These are phyloP conservation scores for Gardenia jasminoides DNA, from an alignment of 257 asterid genomes.

Conservation along the genomic window DNA sequence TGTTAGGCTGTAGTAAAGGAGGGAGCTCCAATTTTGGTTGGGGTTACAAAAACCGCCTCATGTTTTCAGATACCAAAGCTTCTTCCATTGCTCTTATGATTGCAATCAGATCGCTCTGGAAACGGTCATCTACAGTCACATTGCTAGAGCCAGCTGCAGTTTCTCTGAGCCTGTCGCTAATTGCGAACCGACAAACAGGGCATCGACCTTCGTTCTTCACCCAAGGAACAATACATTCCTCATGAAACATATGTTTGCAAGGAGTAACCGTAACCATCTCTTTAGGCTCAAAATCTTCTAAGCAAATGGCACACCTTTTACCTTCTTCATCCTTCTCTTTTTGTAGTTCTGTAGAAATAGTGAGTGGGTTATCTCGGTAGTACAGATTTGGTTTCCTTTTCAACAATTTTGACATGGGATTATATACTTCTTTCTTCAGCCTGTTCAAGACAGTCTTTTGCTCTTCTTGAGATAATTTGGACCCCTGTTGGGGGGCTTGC, in stretches of 20 bases:
- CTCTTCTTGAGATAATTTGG: constrained; percentile 50
- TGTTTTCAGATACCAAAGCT: constrained; percentile 21
- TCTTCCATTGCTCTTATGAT: constrained; percentile 35
- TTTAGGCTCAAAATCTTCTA: constrained; percentile 75
- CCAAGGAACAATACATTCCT: constrained; percentile 90
- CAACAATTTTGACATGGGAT: constrained; percentile 56
- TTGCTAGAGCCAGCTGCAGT: constrained; percentile 12
- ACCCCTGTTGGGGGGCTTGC: constrained; percentile 27
- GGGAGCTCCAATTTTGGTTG: neutral
- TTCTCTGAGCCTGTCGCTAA: constrained; percentile 24
- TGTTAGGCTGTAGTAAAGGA: neutral
- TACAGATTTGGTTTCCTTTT: constrained; percentile 32
- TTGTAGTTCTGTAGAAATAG: constrained; percentile 2
- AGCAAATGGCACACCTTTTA: constrained; percentile 71
- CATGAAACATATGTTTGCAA: constrained; percentile 89
- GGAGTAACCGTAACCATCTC: constrained; percentile 70
- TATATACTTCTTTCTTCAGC: constrained; percentile 68
- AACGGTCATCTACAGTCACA: constrained; percentile 3
- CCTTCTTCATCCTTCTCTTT: constrained; percentile 39
- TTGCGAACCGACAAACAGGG: constrained; percentile 68
- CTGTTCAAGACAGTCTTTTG: constrained; percentile 48
- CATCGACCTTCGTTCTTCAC: constrained; percentile 69
- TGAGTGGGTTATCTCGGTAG: constrained; percentile 38
- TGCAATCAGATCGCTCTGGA: constrained; percentile 15
- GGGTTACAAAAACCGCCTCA: constrained; percentile 13